Conservation (phyloP, 139 green algal species). For the Protoeuglena noctilucae region DNA sequence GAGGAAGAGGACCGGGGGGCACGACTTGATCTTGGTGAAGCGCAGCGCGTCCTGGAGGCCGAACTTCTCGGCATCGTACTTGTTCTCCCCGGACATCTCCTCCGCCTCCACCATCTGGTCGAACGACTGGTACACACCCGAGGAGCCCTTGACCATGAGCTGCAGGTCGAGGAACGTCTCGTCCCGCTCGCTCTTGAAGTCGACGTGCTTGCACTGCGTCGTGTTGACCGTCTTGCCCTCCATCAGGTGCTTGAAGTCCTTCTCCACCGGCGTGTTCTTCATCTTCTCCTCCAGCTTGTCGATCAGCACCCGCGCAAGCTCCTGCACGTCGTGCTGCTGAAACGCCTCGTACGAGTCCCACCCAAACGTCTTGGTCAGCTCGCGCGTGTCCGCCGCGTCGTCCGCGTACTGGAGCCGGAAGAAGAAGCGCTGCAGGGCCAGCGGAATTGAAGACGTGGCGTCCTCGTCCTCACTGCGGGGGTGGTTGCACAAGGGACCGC, state of each 20-base stretch:
- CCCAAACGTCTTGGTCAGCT: constrained; percentile 91
- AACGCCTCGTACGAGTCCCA: constrained; percentile 87
- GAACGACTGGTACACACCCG: constrained; percentile 57
- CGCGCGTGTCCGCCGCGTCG: constrained; percentile 68
- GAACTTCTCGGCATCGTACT: constrained; percentile 82
- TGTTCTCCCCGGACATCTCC: constrained; percentile 53
- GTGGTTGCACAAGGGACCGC: background rate
- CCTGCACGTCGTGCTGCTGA: constrained; percentile 97
- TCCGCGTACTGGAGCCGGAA: constrained; percentile 63
- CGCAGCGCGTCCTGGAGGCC: constrained; percentile 86
- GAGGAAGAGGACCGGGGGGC: constrained; percentile 88
- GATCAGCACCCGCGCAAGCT: constrained; percentile 88
- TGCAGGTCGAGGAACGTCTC: constrained; percentile 79
- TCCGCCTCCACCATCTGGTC: constrained; percentile 22
- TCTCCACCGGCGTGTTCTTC: constrained; percentile 89
- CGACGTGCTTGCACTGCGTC: constrained; percentile 85
- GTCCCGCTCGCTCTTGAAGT: constrained; percentile 67
- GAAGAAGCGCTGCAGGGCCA: background rate
- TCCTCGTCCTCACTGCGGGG: background rate
- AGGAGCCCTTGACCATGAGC: constrained; percentile 90
- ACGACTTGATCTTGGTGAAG: constrained; percentile 71
- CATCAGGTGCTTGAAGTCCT: constrained; percentile 80
- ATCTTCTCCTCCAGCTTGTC: constrained; percentile 98
- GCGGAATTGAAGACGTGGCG: background rate
- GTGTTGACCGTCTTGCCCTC: constrained; percentile 76